Percentiles rank a stretch among this genome's conserved stretches.
These are phyloP conservation scores for Massarina eburnea DNA, from an alignment of 2,329 filamentous ascomycete genomes.

Conservation along the genomic window DNA sequence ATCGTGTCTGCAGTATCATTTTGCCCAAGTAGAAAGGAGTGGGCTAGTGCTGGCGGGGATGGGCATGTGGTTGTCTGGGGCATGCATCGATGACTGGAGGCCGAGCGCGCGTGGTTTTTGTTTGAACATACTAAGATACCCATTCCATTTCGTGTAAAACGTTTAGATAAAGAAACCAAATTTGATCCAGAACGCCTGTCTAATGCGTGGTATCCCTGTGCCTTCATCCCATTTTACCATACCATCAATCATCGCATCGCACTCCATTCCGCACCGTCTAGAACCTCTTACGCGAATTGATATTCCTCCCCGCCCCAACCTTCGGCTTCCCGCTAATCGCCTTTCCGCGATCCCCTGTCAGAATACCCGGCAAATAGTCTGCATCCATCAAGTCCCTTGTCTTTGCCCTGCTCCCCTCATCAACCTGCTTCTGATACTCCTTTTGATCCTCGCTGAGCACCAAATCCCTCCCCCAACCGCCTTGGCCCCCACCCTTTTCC, in stretches of 20 bases:
- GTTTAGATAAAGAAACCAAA: background rate
- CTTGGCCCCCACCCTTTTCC: slow-evolving; percentile 72
- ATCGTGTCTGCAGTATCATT: slow-evolving; percentile 53
- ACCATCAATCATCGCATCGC: slow-evolving; percentile 4
- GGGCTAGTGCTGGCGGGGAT: slow-evolving; percentile 54
- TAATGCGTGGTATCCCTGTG: slow-evolving; percentile 8
- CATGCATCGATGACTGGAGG: slow-evolving; percentile 19
- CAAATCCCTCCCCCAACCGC: slow-evolving; percentile 81
- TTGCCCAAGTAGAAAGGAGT: slow-evolving; percentile 49
- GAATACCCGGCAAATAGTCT: slow-evolving; percentile 82
- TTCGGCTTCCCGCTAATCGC: slow-evolving; percentile 67
- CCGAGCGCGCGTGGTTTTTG: background rate
- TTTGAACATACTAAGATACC: slow-evolving; percentile 4
- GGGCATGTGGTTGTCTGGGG: slow-evolving; percentile 45
- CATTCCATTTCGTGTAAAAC: background rate
- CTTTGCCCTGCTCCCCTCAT: slow-evolving; percentile 65
- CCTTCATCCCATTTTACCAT: background rate
- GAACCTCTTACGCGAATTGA: slow-evolving; percentile 74
- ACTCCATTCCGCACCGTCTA: background rate
- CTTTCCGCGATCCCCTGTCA: slow-evolving; percentile 75
- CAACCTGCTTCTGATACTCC: slow-evolving; percentile 71
- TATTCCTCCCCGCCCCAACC: slow-evolving; percentile 81
- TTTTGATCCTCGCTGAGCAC: slow-evolving; percentile 95
- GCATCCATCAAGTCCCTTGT: slow-evolving; percentile 90
- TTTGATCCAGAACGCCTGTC: slow-evolving; percentile 5